phyloP scores from a whole-genome alignment of 179 eudicot species.

The Beta lomatogona region DNA sequence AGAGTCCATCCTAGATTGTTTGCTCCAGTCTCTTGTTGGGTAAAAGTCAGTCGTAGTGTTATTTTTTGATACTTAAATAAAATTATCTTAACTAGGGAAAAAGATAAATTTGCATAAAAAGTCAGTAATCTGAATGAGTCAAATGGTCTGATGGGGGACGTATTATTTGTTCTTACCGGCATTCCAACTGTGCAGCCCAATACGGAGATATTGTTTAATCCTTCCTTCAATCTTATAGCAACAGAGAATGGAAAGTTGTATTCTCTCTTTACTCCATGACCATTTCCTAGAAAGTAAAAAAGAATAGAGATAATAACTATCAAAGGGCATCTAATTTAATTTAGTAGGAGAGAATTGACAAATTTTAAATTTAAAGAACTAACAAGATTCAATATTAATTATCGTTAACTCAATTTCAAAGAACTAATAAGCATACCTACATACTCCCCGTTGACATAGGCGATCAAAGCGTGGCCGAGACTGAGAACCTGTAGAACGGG shows the following conservation, averaged over 20 bases:
- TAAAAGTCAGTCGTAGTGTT: too few species aligned
- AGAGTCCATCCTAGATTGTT: too few species aligned
- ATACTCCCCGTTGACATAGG: constrained; percentile 74
- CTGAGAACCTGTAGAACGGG: constrained; percentile 70
- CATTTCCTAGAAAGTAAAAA: constrained; percentile 47
- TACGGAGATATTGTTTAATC: constrained; percentile 60
- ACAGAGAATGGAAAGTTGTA: constrained; percentile 51
- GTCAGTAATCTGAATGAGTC: too few species aligned
- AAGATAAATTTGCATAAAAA: too few species aligned
- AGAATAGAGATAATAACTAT: neutral
- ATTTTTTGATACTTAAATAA: too few species aligned
- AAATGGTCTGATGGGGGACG: too few species aligned
- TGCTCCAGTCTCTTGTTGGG: too few species aligned
- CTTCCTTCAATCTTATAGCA: constrained; percentile 60
- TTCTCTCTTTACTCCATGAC: constrained; percentile 72
- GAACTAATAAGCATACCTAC: constrained; percentile 47
- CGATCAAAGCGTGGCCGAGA: constrained; percentile 77
- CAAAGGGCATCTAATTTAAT: neutral
- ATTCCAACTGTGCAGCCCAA: constrained; percentile 70
- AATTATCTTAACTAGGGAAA: too few species aligned
- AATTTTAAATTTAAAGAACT: too few species aligned
- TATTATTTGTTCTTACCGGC: constrained; percentile 50
- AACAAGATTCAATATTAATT: too few species aligned
- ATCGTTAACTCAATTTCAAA: too few species aligned
- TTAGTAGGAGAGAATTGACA: too few species aligned